Percentiles rank a stretch among this genome's conserved stretches.
Conservation (phyloP, 2,329 filamentous ascomycete species). For the Apiospora pterosperma region DNA sequence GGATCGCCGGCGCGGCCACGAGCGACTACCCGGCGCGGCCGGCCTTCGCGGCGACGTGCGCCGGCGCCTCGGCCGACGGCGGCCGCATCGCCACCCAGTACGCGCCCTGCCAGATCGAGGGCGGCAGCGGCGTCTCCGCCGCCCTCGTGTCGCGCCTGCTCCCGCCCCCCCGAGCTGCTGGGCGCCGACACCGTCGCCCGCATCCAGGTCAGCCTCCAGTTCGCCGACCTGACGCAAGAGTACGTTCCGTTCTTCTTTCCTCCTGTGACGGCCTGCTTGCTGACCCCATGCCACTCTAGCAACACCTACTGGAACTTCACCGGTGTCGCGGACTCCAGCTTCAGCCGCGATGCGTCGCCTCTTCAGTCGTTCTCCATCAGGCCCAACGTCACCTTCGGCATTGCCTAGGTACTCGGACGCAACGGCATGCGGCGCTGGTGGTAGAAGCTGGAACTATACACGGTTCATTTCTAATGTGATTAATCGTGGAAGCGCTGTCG, state of each 20-base stretch:
- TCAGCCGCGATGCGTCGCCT: neutral
- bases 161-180: neutral
- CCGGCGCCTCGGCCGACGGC: neutral
- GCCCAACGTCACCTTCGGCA: neutral
- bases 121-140: neutral
- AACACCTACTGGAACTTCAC: conserved; percentile 3
- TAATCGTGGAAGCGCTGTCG: too few relatives aligned
- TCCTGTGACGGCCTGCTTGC: neutral
- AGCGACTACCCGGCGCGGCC: conserved; percentile 2
- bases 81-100: neutral
- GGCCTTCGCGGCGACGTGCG: neutral
- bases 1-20: neutral
- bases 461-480: neutral
- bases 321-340: neutral
- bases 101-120: neutral
- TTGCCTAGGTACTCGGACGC: neutral
- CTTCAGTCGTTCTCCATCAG: neutral
- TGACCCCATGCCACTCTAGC: neutral
- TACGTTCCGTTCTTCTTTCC: neutral
- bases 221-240: neutral
- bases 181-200: neutral
- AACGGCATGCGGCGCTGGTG: neutral
- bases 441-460: neutral
- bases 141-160: neutral
- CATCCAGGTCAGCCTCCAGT: neutral